Evolutionary conservation across 1,284 basidiomycete genomes (phyloP).

Genomic region (Ustilago hordei): DNA sequence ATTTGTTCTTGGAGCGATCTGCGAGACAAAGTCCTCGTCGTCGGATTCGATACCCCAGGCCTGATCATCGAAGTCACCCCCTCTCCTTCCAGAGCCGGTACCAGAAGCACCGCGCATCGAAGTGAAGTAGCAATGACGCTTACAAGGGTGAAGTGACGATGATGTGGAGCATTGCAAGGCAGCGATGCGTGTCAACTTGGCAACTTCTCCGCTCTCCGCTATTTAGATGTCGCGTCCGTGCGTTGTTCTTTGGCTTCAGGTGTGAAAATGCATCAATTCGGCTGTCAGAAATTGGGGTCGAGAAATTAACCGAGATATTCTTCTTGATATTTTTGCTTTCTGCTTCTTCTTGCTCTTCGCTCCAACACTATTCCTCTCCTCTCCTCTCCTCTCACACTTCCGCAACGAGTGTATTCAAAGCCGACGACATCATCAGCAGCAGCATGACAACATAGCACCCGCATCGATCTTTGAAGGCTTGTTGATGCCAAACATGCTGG

Average conservation of each 20-base stretch:
- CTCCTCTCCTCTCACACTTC: neutral
- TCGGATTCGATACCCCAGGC: conserved; percentile 68
- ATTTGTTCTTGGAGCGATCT: conserved; percentile 43
- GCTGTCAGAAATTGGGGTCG: conserved; percentile 9
- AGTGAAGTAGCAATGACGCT: neutral
- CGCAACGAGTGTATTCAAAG: neutral
- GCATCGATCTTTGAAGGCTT: neutral
- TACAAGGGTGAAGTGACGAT: too few species aligned
- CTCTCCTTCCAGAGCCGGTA: conserved; percentile 6
- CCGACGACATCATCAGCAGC: neutral
- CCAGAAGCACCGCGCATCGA: conserved; percentile 12
- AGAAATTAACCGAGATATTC: conserved; percentile 11
- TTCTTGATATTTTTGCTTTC: neutral
- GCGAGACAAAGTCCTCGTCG: conserved; percentile 67
- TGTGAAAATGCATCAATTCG: neutral
- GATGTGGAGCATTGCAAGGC: neutral
- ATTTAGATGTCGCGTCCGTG: neutral
- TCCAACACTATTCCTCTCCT: neutral
- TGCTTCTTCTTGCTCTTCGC: neutral
- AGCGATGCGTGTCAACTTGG: neutral
- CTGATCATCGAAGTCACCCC: conserved; percentile 63
- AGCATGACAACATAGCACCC: conserved; percentile 2
- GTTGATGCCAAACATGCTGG: neutral
- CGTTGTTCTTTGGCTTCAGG: neutral
- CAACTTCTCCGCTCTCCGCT: neutral